phyloP scores from a whole-genome alignment of 1,284 basidiomycete species.

The Cutaneotrichosporon cavernicola region DNA sequence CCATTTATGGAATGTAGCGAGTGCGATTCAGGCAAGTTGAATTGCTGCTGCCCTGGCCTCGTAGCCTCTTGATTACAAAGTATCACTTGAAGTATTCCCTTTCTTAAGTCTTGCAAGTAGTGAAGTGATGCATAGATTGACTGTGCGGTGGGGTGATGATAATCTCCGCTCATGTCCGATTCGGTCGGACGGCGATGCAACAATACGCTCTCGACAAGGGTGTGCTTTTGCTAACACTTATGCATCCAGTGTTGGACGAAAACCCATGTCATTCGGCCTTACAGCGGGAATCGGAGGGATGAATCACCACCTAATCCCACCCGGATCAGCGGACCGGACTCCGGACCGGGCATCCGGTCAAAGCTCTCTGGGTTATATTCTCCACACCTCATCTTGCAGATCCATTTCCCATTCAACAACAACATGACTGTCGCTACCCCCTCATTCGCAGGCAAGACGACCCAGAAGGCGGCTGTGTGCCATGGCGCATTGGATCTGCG shows the following conservation, averaged over 20 bases:
- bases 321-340: background rate
- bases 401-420: background rate
- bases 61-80: background rate
- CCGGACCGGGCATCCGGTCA: background rate
- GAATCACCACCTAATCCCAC: no score
- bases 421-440: background rate
- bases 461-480: conserved; percentile 49
- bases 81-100: background rate
- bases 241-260: no score
- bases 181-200: background rate
- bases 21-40: no score
- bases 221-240: no score
- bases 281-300: no score
- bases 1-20: no score
- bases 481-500: conserved; percentile 57
- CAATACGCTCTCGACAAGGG: no score
- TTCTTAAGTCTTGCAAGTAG: background rate
- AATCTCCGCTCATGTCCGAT: background rate
- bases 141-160: no score
- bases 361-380: background rate
- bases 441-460: conserved; percentile 19
- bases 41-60: no score
- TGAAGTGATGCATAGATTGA: background rate
- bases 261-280: no score
- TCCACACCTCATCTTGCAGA: background rate